These are phyloP conservation scores for Globomyces sp. DNA, from an alignment of 371 early-diverging fungal species.

Conservation along the genomic window DNA sequence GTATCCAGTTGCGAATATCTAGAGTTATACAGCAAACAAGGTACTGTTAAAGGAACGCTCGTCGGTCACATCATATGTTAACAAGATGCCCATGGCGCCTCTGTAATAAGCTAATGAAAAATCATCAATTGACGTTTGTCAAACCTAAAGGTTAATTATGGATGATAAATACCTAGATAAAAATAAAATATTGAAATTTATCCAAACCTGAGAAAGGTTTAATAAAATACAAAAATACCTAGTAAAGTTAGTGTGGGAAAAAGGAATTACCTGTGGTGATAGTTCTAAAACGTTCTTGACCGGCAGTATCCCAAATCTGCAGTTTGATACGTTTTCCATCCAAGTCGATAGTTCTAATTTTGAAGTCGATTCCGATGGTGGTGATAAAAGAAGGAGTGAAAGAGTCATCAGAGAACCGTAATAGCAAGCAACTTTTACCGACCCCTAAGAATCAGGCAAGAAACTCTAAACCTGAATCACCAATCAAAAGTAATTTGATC, in stretches of 20 bases:
- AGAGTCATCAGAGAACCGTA: conserved; percentile 98
- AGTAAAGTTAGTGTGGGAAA: not conserved
- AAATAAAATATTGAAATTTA: conserved; percentile 8
- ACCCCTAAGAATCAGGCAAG: conserved; percentile 60
- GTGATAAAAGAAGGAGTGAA: conserved; percentile 97
- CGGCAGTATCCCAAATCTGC: conserved; percentile 99
- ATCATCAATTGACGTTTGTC: not conserved
- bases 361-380: conserved; percentile 99
- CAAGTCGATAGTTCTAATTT: conserved; percentile 98
- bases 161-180: not conserved
- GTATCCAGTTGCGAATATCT: conserved; percentile 87
- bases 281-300: conserved; percentile 99
- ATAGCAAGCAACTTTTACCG: conserved; percentile 97
- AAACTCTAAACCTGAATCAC: conserved; percentile 79
- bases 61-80: conserved; percentile 99
- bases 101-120: conserved; percentile 84
- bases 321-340: conserved; percentile 98
- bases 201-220: not conserved
- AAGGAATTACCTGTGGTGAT: conserved; percentile 76
- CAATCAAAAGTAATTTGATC: conserved; percentile 98
- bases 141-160: not conserved
- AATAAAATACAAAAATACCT: conserved; percentile 18
- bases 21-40: not conserved
- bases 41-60: conserved; percentile 85
- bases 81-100: conserved; percentile 98